phyloP scores from a whole-genome alignment of 2,329 filamentous ascomycete genomes.

The Ophiosphaerella narmari region DNA sequence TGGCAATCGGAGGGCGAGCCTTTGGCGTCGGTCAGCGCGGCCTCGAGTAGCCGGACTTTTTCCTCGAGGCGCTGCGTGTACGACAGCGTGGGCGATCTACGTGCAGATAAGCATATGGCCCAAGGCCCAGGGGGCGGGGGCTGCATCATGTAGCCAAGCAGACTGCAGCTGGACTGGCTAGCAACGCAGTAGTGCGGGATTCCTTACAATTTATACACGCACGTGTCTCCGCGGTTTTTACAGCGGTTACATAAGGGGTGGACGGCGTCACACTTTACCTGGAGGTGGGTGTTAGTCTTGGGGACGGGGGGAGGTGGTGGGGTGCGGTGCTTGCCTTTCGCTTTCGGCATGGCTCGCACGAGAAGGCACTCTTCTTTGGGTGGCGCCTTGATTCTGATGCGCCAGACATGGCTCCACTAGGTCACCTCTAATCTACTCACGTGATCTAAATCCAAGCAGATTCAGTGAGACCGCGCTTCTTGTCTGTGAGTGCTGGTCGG shows the following conservation, averaged over 20 bases:
- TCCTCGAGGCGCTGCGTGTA: constrained; percentile 13
- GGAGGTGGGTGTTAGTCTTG: not conserved
- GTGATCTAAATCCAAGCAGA: no score
- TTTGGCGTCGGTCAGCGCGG: not conserved
- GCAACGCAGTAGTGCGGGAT: not conserved
- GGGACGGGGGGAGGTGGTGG: not conserved
- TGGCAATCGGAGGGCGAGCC: not conserved
- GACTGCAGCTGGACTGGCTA: no score
- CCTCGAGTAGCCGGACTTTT: constrained; percentile 6
- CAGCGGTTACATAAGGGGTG: constrained; percentile 14
- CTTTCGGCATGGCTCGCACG: constrained; percentile 14
- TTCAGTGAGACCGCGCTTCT: no score
- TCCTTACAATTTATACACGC: constrained; percentile 14
- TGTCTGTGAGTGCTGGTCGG: no score
- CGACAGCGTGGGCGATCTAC: constrained; percentile 9
- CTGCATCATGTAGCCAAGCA: no score
- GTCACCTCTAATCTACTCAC: no score
- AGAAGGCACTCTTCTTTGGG: constrained; percentile 17
- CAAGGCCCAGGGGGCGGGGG: no score
- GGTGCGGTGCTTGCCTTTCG: constrained; percentile 6
- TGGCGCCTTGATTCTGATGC: constrained; percentile 1
- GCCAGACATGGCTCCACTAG: constrained; percentile 2
- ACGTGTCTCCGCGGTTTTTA: constrained; percentile 4
- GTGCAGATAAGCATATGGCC: not conserved
- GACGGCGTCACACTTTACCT: constrained; percentile 14